phyloP scores from a whole-genome alignment of 805 yeast species.

The Yamadazyma sp. region DNA sequence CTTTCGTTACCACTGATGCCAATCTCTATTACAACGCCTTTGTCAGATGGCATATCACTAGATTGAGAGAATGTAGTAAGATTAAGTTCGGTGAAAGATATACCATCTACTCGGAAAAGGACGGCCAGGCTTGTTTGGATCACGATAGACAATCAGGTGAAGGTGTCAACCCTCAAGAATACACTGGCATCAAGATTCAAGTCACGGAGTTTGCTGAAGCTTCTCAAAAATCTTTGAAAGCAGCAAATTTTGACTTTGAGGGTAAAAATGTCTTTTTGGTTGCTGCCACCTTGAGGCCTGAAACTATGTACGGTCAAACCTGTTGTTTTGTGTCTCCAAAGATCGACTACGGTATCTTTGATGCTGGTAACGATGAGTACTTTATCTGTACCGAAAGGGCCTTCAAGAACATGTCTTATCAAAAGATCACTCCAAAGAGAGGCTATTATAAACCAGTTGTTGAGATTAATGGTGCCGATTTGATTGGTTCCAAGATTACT shows the following conservation, averaged over 20 bases:
- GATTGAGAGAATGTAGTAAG: slow-evolving; percentile 79
- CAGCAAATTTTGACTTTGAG: slow-evolving; percentile 44
- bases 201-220: slow-evolving; percentile 57
- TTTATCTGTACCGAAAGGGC: slow-evolving; percentile 92
- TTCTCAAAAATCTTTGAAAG: slow-evolving; percentile 53
- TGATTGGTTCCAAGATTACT: slow-evolving; percentile 82
- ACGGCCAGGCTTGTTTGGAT: slow-evolving; percentile 99
- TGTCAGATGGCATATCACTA: slow-evolving; percentile 94
- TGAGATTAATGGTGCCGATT: slow-evolving; percentile 62
- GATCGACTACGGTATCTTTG: slow-evolving; percentile 86
- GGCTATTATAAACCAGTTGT: slow-evolving; percentile 68
- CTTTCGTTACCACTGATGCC: slow-evolving; percentile 90
- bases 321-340: slow-evolving; percentile 97
- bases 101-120: slow-evolving; percentile 95
- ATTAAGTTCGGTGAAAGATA: slow-evolving; percentile 98
- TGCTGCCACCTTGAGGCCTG: slow-evolving; percentile 98
- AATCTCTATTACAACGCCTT: slow-evolving; percentile 95
- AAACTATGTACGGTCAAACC: slow-evolving; percentile 98
- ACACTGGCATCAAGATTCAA: slow-evolving; percentile 86
- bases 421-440: slow-evolving; percentile 85
- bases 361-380: slow-evolving; percentile 73
- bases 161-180: slow-evolving; percentile 96
- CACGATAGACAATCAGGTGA: slow-evolving; percentile 98
- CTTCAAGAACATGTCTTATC: slow-evolving; percentile 95
- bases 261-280: slow-evolving; percentile 75